These are phyloP conservation scores for Colletotrichum trifolii DNA, from an alignment of 2,329 filamentous ascomycete genomes.

Conservation along the genomic window DNA sequence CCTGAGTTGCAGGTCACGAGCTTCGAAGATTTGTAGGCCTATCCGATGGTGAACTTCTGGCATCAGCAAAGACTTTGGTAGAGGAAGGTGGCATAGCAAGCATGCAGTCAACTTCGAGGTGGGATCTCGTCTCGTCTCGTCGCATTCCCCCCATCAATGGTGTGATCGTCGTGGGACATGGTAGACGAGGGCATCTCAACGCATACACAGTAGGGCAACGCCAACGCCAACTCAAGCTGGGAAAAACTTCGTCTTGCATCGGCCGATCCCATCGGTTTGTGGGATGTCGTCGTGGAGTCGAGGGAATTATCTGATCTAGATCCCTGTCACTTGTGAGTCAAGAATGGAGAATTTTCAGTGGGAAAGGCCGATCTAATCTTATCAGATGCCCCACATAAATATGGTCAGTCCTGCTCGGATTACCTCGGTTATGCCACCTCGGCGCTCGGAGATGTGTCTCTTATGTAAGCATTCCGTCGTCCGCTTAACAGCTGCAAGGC, in stretches of 20 bases:
- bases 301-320: constrained; percentile 34
- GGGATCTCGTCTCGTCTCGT: neutral
- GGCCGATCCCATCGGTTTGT: constrained; percentile 25
- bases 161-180: neutral
- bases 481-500: neutral
- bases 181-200: constrained; percentile 8
- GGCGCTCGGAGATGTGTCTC: constrained; percentile 18
- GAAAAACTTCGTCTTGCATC: constrained; percentile 17
- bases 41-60: neutral
- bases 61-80: neutral
- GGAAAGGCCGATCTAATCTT: constrained; percentile 37
- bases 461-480: constrained; percentile 14
- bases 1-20: neutral
- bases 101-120: neutral
- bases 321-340: constrained; percentile 33
- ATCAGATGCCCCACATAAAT: constrained; percentile 31
- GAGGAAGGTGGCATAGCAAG: neutral
- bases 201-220: constrained; percentile 3
- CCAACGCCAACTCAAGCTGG: neutral
- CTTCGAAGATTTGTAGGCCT: neutral
- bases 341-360: constrained; percentile 21
- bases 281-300: constrained; percentile 7
- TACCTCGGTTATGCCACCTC: constrained; percentile 21
- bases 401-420: constrained; percentile 4
- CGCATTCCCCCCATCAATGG: constrained; percentile 12